Base-by-base conservation (phyloP, 108 stramenopile genomes). In the Nitzschia inconspicua region DNA sequence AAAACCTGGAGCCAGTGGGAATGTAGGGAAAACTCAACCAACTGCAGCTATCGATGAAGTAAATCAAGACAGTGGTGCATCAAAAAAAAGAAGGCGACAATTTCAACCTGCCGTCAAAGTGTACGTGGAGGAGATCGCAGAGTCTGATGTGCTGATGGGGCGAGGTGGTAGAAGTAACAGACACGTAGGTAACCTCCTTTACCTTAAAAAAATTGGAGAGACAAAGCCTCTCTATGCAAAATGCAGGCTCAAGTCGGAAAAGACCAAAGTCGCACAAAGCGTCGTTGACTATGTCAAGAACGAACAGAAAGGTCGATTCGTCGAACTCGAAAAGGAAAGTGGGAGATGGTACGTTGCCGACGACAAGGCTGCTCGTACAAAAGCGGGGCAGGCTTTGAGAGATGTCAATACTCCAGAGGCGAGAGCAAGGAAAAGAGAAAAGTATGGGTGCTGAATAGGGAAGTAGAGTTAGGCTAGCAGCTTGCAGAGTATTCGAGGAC, bases 151-250 rank as follows among this genome's bases (percentile, higher is more conserved):
- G 30, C 43, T 70, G 31, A 47, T 62, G 44, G 76, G 76, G 23
- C 56, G 76, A 16, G 80, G 80, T 36, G 80, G 80, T 5, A 36
- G 60, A 31, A 61, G 65, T 18, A 82, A 82, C 37, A 66, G 77
- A 39, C 75, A 77, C 31, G 57, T 66, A 27, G 80, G 80, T 2
- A 82, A 82, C 57, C 63, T 61, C 44, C 40, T 46, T 6, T 82
- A 76, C 49, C 57, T 72, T 3, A 61, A 68, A n/a, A 57, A 63
- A 22, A 51, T 73, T 3, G 60, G 69, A 27, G 50, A 63, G 28
- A 36, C 66, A 20, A 57, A 72, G 53, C 37, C 13, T n/a, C 32
- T 63, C 53, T 82, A 82, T 47, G 36, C 48, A 1, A 44, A 46
- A 8, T 42, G 42, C 3, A 59, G 58, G 7, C 59, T 56, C 50